These are phyloP conservation scores for Lablab purpureus DNA, from an alignment of 306 rosid species.

Conservation along the genomic window DNA sequence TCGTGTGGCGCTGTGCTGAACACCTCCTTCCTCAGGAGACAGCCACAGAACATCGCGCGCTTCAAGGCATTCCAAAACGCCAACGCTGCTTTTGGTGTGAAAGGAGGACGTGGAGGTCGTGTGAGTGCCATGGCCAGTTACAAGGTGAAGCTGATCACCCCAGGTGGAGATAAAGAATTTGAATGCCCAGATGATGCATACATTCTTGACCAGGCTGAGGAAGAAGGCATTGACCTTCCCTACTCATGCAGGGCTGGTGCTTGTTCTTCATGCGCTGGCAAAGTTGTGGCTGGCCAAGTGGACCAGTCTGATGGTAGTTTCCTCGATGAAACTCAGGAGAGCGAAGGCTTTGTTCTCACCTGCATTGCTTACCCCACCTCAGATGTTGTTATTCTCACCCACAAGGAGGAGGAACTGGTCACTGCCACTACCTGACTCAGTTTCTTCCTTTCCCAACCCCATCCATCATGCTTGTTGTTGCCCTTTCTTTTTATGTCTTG, in stretches of 20 bases:
- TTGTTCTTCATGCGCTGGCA: constrained; percentile 90
- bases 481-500: not conserved
- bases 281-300: constrained; percentile 51
- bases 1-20: constrained; percentile 59
- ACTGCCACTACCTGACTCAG: not conserved
- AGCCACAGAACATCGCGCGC: constrained; percentile 47
- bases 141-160: constrained; percentile 78
- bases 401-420: constrained; percentile 90
- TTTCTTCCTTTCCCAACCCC: not conserved
- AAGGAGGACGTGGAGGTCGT: constrained; percentile 62
- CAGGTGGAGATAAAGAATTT: constrained; percentile 64
- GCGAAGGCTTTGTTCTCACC: constrained; percentile 71
- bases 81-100: constrained; percentile 57
- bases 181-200: constrained; percentile 71
- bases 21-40: constrained; percentile 65
- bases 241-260: constrained; percentile 96
- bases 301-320: constrained; percentile 82
- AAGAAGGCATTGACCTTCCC: constrained; percentile 69
- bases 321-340: constrained; percentile 62
- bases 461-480: constrained; percentile 21
- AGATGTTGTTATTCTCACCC: constrained; percentile 71
- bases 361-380: constrained; percentile 73
- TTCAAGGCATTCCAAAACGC: constrained; percentile 51
- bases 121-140: constrained; percentile 63
- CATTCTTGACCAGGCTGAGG: constrained; percentile 82